Evolutionary conservation across 306 rosid species (phyloP).

Genomic region (Spatholobus suberectus): DNA sequence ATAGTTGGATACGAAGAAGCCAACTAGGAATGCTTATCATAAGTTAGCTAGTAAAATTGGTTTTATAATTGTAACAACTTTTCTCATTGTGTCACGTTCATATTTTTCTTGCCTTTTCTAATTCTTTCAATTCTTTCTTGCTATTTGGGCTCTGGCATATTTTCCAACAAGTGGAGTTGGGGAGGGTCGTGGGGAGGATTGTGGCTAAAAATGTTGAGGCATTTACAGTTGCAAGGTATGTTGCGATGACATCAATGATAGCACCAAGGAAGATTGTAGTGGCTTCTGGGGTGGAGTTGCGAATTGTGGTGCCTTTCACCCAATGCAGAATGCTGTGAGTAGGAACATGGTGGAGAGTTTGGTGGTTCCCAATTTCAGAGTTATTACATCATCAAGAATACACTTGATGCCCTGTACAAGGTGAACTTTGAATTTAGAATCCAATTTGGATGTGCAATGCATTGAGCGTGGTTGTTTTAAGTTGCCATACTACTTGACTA

Average conservation of each 20-base stretch:
- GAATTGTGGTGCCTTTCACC: slow-evolving; percentile 80
- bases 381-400: slow-evolving; percentile 77
- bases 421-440: slow-evolving; percentile 34
- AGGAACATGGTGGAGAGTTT: slow-evolving; percentile 89
- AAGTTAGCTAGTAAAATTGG: no score
- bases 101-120: no score
- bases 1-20: no score
- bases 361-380: slow-evolving; percentile 81
- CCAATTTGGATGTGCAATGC: not conserved
- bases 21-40: no score
- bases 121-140: no score
- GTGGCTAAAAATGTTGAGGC: slow-evolving; percentile 92
- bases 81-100: no score
- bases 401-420: slow-evolving; percentile 88
- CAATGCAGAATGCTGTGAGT: slow-evolving; percentile 94
- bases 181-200: slow-evolving; percentile 67
- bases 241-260: not conserved
- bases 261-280: not conserved
- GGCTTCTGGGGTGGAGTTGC: slow-evolving; percentile 63
- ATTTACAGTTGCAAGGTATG: slow-evolving; percentile 43
- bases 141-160: no score
- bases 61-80: no score
- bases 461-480: not conserved
- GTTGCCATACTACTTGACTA: not conserved
- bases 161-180: slow-evolving; percentile 53